Conservation (phyloP, 805 yeast species). For the Lachancea lanzarotensis region DNA sequence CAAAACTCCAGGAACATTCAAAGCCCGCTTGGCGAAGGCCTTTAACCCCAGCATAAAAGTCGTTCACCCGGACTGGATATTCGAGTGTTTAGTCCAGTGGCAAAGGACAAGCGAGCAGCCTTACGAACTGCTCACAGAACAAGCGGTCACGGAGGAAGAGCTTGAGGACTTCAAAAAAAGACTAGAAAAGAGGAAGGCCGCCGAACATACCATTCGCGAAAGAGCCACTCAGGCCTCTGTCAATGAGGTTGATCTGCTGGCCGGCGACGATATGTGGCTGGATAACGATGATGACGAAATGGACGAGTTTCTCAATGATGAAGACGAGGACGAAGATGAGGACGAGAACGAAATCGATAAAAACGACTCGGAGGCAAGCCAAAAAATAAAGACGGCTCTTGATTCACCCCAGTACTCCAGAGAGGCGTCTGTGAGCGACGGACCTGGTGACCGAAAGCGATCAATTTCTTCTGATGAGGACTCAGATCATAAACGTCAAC, state of each 20-base stretch:
- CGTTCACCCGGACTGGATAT: constrained; percentile 91
- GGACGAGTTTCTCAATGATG: constrained; percentile 27
- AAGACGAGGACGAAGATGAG: constrained; percentile 15
- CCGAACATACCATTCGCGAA: constrained; percentile 21
- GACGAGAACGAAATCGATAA: constrained; percentile 9
- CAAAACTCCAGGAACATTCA: constrained; percentile 70
- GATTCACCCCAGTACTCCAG: not conserved
- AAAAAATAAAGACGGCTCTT: not conserved
- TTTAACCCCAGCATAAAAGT: constrained; percentile 57
- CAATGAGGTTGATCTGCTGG: constrained; percentile 20
- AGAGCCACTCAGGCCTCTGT: constrained; percentile 17
- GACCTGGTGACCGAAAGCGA: constrained; percentile 7
- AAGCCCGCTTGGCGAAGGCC: constrained; percentile 73
- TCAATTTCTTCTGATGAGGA: not conserved
- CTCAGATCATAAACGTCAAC: not conserved
- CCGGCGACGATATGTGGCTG: constrained; percentile 30
- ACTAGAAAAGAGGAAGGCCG: constrained; percentile 34
- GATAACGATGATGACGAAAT: constrained; percentile 30
- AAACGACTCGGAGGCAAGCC: not conserved
- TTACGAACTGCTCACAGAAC: constrained; percentile 48
- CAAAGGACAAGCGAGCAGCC: constrained; percentile 54
- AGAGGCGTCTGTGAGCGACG: not conserved
- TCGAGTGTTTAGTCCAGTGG: constrained; percentile 81
- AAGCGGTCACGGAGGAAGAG: constrained; percentile 41
- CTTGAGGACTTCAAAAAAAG: constrained; percentile 28